phyloP scores from a whole-genome alignment of 768 basidiomycete genomes.

The Termitomyces sp. region DNA sequence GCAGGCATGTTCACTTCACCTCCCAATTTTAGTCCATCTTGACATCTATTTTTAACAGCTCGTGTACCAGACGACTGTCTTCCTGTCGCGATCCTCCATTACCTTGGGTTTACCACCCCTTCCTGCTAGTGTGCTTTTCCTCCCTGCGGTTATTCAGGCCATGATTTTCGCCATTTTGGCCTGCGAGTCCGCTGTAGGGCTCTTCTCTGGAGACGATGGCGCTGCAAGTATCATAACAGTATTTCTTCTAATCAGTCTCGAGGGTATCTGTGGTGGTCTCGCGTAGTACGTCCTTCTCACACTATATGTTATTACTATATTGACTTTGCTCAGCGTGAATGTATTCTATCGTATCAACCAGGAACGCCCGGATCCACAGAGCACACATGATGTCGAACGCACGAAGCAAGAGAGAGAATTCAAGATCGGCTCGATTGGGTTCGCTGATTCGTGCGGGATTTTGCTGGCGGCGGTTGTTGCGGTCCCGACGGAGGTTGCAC shows the following conservation, averaged over 20 bases:
- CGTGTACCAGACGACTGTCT: constrained; percentile 62
- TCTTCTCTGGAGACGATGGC: constrained; percentile 42
- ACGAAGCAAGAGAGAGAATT: constrained; percentile 80
- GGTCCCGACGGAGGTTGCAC: constrained; percentile 69
- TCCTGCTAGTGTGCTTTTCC: constrained; percentile 52
- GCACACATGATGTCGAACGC: constrained; percentile 50
- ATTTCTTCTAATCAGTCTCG: constrained; percentile 76
- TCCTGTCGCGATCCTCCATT: constrained; percentile 79
- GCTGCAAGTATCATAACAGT: constrained; percentile 49
- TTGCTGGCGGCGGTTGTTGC: constrained; percentile 60
- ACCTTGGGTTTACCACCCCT: constrained; percentile 74
- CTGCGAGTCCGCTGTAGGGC: constrained; percentile 55
- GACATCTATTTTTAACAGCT: constrained; percentile 34
- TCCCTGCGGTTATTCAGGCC: constrained; percentile 67
- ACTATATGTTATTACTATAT: background rate
- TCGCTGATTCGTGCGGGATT: constrained; percentile 78
- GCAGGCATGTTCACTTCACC: constrained; percentile 54
- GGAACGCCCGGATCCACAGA: constrained; percentile 49
- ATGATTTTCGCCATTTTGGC: constrained; percentile 52
- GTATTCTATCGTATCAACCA: constrained; percentile 84
- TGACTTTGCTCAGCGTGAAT: constrained; percentile 71
- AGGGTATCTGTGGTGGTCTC: constrained; percentile 90
- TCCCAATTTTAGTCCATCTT: background rate
- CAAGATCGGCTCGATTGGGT: constrained; percentile 86
- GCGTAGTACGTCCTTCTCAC: constrained; percentile 66